Conservation (phyloP, 2,329 filamentous ascomycete genomes). For the Verticillium nubilum region DNA sequence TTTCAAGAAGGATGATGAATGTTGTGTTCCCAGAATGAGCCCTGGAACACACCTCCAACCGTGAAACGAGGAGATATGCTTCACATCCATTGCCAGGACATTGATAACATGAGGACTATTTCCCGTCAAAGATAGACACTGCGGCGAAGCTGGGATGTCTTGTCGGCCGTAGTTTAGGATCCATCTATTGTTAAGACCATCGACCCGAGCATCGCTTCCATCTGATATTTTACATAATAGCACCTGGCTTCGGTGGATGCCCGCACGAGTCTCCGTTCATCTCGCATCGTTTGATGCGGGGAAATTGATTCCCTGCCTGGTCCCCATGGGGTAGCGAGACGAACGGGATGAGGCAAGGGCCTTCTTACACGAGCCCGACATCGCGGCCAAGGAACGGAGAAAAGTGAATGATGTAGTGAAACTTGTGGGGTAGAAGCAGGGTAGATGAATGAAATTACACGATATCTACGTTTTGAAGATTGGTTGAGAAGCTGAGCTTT, state of each 20-base stretch:
- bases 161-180: too few species aligned
- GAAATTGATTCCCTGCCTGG: not conserved
- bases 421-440: not conserved
- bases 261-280: not conserved
- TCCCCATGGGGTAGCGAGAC: not conserved
- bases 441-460: not conserved
- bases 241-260: not conserved
- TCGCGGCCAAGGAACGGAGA: not conserved
- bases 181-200: not conserved
- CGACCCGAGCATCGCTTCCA: not conserved
- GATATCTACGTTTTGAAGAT: not conserved
- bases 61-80: too few species aligned
- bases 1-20: too few species aligned
- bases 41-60: too few species aligned
- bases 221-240: not conserved
- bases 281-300: not conserved
- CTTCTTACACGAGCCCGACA: not conserved
- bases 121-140: too few species aligned
- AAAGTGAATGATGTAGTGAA: not conserved
- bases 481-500: not conserved
- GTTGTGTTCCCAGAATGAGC: too few species aligned
- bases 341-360: not conserved
- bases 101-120: too few species aligned
- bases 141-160: too few species aligned
- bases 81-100: too few species aligned